phyloP scores from a whole-genome alignment of 345 rosid species.

The Raphanus raphanistrum region DNA sequence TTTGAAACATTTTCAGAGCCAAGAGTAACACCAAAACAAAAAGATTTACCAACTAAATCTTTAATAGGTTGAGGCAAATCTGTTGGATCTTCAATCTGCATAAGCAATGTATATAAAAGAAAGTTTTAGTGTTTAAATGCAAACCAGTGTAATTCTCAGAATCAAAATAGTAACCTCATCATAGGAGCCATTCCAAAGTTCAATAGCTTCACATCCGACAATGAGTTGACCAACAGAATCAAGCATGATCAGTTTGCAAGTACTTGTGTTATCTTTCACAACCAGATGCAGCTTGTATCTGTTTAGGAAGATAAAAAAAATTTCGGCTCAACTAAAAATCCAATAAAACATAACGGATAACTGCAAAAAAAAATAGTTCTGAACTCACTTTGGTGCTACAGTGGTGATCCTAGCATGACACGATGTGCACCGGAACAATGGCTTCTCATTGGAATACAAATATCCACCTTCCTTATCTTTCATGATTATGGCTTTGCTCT shows the following conservation, averaged over 20 bases:
- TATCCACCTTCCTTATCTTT: not conserved
- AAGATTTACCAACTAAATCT: not conserved
- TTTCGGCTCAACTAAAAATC: not conserved
- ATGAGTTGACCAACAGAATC: not conserved
- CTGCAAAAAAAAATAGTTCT: too few relatives aligned
- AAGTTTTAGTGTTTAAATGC: not conserved
- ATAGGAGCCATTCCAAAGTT: not conserved
- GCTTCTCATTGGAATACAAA: not conserved
- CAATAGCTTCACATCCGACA: not conserved
- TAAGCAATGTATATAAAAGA: not conserved
- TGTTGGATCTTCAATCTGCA: not conserved
- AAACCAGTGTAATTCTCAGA: too few relatives aligned
- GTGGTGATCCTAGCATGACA: not conserved
- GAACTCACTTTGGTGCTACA: not conserved
- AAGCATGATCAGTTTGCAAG: not conserved
- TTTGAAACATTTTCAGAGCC: not conserved
- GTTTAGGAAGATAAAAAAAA: not conserved
- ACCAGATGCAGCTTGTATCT: not conserved
- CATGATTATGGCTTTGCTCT: not conserved
- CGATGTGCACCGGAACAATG: not conserved
- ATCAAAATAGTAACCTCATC: not conserved
- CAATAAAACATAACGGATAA: not conserved
- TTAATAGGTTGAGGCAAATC: not conserved
- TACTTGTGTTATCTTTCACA: not conserved
- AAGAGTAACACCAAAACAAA: not conserved